phyloP scores from a whole-genome alignment of 208 protist genomes.

The Wallacemonas rigidus region DNA sequence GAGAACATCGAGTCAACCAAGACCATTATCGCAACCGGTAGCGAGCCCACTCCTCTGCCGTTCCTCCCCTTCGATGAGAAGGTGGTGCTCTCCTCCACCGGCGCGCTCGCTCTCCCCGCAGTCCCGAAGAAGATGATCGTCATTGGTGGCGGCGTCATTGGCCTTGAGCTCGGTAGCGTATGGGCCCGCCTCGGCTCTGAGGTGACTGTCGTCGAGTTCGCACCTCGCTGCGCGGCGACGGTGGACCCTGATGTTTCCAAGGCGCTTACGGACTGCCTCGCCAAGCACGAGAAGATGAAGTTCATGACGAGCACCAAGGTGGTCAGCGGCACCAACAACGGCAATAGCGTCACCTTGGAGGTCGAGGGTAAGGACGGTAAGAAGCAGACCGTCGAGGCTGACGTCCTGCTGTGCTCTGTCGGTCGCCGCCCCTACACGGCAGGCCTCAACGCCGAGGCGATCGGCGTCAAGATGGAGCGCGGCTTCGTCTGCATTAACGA shows the following conservation, averaged over 20 bases:
- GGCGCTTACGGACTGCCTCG: constrained; percentile 75
- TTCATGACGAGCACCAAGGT: constrained; percentile 93
- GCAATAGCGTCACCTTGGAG: constrained; percentile 78
- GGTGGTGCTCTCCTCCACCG: constrained; percentile 97
- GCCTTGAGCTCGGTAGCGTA: constrained; percentile 98
- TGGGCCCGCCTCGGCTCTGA: constrained; percentile 97
- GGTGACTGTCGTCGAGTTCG: constrained; percentile 99
- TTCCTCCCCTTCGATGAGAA: constrained; percentile 97
- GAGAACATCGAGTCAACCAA: constrained; percentile 95
- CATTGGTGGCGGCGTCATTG: constrained; percentile 99
- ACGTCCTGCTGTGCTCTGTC: constrained; percentile 96
- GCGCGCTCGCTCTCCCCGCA: constrained; percentile 93
- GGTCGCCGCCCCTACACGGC: constrained; percentile 96
- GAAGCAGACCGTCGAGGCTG: constrained; percentile 80
- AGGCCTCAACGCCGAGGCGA: constrained; percentile 93
- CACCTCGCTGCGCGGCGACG: constrained; percentile 88
- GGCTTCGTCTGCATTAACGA: constrained; percentile 95
- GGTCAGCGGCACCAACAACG: constrained; percentile 73
- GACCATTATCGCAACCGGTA: constrained; percentile 99
- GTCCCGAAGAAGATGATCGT: constrained; percentile 98
- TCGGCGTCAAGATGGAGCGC: constrained; percentile 89
- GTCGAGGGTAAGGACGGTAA: constrained; percentile 93
- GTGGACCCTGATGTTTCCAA: constrained; percentile 85
- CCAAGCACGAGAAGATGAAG: constrained; percentile 91
- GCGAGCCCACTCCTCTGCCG: constrained; percentile 94